These are phyloP conservation scores for Monilinia polystroma DNA, from an alignment of 2,329 filamentous ascomycete genomes.

Conservation along the genomic window DNA sequence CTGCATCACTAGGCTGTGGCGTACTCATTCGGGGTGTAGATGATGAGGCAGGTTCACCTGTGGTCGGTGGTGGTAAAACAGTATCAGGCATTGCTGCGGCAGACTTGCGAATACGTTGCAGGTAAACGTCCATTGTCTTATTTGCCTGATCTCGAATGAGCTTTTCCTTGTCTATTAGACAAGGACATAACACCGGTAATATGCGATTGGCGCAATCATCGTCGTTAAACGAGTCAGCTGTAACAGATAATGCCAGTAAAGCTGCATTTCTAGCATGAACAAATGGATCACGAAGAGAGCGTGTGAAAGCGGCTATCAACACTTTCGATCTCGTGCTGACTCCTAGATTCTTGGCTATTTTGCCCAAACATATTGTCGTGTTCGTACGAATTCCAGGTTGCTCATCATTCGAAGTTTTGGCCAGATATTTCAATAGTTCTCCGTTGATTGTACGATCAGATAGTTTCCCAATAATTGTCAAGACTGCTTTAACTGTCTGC, in stretches of 20 bases:
- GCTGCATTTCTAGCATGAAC: constrained; percentile 90
- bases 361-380: constrained; percentile 94
- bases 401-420: constrained; percentile 95
- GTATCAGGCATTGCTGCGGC: constrained; percentile 77
- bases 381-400: constrained; percentile 97
- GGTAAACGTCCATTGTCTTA: constrained; percentile 84
- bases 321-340: constrained; percentile 80
- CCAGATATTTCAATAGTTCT: constrained; percentile 83
- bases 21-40: constrained; percentile 73
- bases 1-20: constrained; percentile 62
- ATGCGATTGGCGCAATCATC: constrained; percentile 86
- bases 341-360: constrained; percentile 88
- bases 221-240: constrained; percentile 80
- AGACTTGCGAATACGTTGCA: constrained; percentile 79
- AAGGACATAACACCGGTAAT: constrained; percentile 78
- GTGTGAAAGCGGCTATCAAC: constrained; percentile 85
- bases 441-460: constrained; percentile 93
- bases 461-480: constrained; percentile 82
- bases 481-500: constrained; percentile 91
- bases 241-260: constrained; percentile 81
- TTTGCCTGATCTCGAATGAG: constrained; percentile 86
- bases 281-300: constrained; percentile 89
- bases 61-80: constrained; percentile 64
- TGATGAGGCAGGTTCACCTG: constrained; percentile 45
- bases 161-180: constrained; percentile 92